Percentiles rank a stretch among this genome's conserved stretches.
These are phyloP conservation scores for Pichia cephalocereana DNA, from an alignment of 805 yeast species.

Conservation along the genomic window DNA sequence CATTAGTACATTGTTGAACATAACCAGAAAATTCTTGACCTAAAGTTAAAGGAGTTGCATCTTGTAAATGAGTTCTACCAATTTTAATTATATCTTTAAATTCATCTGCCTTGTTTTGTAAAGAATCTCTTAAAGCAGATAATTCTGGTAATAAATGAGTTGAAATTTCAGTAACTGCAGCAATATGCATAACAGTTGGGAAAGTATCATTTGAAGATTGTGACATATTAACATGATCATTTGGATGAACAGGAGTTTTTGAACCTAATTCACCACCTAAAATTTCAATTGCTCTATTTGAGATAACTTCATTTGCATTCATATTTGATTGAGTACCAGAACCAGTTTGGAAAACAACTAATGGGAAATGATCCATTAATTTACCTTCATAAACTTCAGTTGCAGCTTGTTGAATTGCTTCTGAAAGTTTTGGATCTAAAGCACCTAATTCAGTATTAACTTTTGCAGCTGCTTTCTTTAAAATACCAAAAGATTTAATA, in stretches of 20 bases:
- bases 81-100: slow-evolving; percentile 88
- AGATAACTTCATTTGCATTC: slow-evolving; percentile 98
- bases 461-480: slow-evolving; percentile 90
- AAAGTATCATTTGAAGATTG: slow-evolving; percentile 98
- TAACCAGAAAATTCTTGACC: slow-evolving; percentile 98
- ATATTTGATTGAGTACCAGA: slow-evolving; percentile 98
- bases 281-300: slow-evolving; percentile 95
- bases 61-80: slow-evolving; percentile 98
- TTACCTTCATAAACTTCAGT: slow-evolving; percentile 91
- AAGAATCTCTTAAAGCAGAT: slow-evolving; percentile 65
- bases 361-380: slow-evolving; percentile 88
- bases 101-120: slow-evolving; percentile 71
- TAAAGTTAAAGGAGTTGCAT: slow-evolving; percentile 94
- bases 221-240: slow-evolving; percentile 97
- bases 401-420: slow-evolving; percentile 88
- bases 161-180: slow-evolving; percentile 87
- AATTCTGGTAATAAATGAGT: slow-evolving; percentile 72
- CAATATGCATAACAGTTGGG: slow-evolving; percentile 99
- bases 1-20: slow-evolving; percentile 86
- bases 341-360: slow-evolving; percentile 98
- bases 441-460: slow-evolving; percentile 78
- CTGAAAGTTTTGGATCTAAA: slow-evolving; percentile 74
- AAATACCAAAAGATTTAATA: slow-evolving; percentile 82
- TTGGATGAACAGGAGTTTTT: slow-evolving; percentile 93
- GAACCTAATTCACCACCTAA: slow-evolving; percentile 90